Evolutionary conservation across 495 filamentous ascomycete genomes (phyloP).

Genomic region (Astrothelium macrocarpum): DNA sequence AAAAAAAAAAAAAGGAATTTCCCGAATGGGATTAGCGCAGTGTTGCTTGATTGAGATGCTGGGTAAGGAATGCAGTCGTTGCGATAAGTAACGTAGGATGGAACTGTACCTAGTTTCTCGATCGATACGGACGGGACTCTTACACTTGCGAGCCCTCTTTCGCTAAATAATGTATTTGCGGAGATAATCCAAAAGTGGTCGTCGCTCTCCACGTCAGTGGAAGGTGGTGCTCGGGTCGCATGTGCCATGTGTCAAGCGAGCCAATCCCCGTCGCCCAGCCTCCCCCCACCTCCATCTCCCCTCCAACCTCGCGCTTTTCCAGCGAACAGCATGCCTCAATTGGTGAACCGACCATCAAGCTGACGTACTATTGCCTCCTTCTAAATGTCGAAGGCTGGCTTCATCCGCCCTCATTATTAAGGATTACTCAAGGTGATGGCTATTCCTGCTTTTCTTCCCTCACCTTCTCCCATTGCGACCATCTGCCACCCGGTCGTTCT

Average conservation of each 20-base stretch:
- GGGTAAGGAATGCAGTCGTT: no score
- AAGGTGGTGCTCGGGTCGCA: no score
- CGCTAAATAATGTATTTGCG: no score
- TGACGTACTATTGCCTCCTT: background rate
- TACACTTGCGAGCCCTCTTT: no score
- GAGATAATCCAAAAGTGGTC: background rate
- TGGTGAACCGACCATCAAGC: background rate
- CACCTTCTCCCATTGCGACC: conserved; percentile 6
- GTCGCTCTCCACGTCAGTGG: no score
- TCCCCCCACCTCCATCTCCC: background rate
- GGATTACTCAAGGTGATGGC: background rate
- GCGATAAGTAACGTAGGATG: no score
- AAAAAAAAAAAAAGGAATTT: no score
- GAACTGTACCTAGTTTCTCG: no score
- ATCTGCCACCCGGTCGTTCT: background rate
- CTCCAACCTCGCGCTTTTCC: conserved; percentile 4
- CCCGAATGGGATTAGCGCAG: no score
- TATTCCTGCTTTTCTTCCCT: background rate
- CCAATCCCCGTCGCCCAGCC: conserved; percentile 8
- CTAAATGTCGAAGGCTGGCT: conserved; percentile 1
- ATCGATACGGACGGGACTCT: no score
- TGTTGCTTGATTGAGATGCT: no score
- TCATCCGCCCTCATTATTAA: background rate
- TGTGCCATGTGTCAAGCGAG: no score
- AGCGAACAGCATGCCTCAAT: background rate